phyloP scores from a whole-genome alignment of 2,329 filamentous ascomycete species.

The Penicillium oxalicum region DNA sequence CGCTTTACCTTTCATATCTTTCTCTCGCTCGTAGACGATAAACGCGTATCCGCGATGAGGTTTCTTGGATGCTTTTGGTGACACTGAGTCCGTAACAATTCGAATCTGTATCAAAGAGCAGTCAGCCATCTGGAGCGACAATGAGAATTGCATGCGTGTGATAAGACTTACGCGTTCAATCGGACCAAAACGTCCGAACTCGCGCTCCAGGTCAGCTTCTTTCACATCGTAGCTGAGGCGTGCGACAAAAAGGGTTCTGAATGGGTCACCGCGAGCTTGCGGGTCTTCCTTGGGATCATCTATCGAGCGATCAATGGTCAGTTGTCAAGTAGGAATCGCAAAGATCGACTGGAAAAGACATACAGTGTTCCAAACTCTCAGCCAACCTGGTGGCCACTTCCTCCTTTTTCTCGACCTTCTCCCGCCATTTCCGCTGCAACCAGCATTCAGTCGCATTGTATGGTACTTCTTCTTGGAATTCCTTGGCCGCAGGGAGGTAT shows the following conservation, averaged over 20 bases:
- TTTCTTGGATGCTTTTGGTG: constrained; percentile 71
- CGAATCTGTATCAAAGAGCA: constrained; percentile 59
- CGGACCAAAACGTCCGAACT: constrained; percentile 87
- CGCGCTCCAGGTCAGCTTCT: constrained; percentile 82
- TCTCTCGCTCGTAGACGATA: constrained; percentile 92
- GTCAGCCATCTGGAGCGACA: constrained; percentile 2
- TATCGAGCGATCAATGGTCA: constrained; percentile 30
- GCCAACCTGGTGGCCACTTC: constrained; percentile 57
- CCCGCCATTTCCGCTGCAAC: constrained; percentile 78
- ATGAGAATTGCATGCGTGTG: neutral
- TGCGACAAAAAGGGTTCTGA: constrained; percentile 89
- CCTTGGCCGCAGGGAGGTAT: constrained; percentile 66
- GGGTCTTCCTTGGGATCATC: constrained; percentile 79
- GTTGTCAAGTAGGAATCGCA: neutral
- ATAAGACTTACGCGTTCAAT: constrained; percentile 71
- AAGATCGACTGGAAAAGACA: constrained; percentile 10
- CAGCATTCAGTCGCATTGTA: constrained; percentile 86
- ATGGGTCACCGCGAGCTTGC: constrained; percentile 86
- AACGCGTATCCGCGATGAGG: constrained; percentile 89
- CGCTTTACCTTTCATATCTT: constrained; percentile 92
- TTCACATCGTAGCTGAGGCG: constrained; percentile 85
- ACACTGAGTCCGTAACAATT: constrained; percentile 66
- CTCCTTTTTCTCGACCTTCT: constrained; percentile 72
- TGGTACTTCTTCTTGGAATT: constrained; percentile 70
- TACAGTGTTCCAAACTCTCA: constrained; percentile 63